phyloP scores from a whole-genome alignment of 176 grass and related monocot genomes.

The Bonia amplexicaulis region DNA sequence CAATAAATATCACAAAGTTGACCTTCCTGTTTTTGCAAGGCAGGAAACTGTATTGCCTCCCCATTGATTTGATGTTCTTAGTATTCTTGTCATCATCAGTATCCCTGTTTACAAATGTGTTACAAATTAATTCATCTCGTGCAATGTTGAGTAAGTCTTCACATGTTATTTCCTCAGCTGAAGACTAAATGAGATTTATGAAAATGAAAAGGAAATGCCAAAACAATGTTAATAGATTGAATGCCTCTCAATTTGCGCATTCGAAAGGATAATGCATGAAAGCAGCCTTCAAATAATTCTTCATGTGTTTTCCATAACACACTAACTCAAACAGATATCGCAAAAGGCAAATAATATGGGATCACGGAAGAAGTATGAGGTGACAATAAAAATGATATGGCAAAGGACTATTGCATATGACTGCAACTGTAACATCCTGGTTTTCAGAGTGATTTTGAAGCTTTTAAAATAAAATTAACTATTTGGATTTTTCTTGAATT shows the following conservation, averaged over 20 bases:
- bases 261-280: not conserved
- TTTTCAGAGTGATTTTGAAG: too few relatives aligned
- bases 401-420: not conserved
- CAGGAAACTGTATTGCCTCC: slow-evolving; percentile 33
- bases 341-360: not conserved
- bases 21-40: slow-evolving; percentile 60
- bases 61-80: slow-evolving; percentile 36
- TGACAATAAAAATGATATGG: not conserved
- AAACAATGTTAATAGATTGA: not conserved
- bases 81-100: slow-evolving; percentile 25
- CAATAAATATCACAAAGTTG: slow-evolving; percentile 79
- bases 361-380: not conserved
- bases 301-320: not conserved
- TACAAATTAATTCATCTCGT: not conserved
- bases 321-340: not conserved
- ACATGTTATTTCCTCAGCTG: slow-evolving; percentile 9
- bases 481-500: too few relatives aligned
- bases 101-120: slow-evolving; percentile 39
- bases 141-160: not conserved
- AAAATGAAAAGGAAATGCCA: not conserved
- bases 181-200: slow-evolving; percentile 10
- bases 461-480: too few relatives aligned
- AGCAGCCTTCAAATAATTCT: not conserved
- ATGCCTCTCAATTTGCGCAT: not conserved
- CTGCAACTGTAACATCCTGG: not conserved